phyloP scores from a whole-genome alignment of 2,329 filamentous ascomycete genomes.

The Zymoseptoria pseudotritici region DNA sequence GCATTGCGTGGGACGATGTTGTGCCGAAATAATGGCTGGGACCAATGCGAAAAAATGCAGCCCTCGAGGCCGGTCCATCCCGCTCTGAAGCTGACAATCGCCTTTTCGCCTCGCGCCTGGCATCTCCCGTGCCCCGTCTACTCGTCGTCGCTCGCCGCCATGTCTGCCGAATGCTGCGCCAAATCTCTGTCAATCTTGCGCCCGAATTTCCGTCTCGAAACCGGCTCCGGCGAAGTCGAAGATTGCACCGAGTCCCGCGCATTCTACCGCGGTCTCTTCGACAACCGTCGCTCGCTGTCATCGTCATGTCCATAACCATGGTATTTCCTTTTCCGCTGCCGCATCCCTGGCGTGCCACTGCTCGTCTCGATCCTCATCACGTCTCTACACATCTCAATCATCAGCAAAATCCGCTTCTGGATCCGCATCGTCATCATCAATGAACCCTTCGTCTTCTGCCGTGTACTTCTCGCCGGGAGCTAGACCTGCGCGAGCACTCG shows the following conservation, averaged over 20 bases:
- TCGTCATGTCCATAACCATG: not conserved
- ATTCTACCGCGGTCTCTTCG: not conserved
- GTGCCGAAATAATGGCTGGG: no score
- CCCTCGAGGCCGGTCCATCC: no score
- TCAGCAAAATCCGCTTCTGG: constrained; percentile 29
- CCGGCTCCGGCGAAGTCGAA: not conserved
- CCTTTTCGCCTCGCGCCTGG: not conserved
- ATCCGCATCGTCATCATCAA: constrained; percentile 31
- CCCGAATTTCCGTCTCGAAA: not conserved
- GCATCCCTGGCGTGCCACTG: not conserved
- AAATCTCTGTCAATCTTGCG: not conserved
- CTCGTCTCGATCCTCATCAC: not conserved
- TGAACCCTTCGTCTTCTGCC: constrained; percentile 29
- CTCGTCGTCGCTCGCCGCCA: not conserved
- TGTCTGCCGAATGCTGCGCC: not conserved
- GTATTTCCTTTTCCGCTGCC: not conserved
- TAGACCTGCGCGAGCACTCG: constrained; percentile 13
- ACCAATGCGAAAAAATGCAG: no score
- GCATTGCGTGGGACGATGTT: no score
- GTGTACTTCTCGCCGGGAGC: constrained; percentile 26
- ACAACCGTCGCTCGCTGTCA: not conserved
- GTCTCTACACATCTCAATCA: constrained; percentile 2
- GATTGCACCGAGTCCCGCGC: not conserved
- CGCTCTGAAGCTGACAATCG: not conserved
- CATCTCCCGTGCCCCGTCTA: not conserved